A percentile compares a stretch with the other conserved stretches of the same genome.
Conservation (phyloP, 2,329 filamentous ascomycete species). For the Colletotrichum tofieldiae region DNA sequence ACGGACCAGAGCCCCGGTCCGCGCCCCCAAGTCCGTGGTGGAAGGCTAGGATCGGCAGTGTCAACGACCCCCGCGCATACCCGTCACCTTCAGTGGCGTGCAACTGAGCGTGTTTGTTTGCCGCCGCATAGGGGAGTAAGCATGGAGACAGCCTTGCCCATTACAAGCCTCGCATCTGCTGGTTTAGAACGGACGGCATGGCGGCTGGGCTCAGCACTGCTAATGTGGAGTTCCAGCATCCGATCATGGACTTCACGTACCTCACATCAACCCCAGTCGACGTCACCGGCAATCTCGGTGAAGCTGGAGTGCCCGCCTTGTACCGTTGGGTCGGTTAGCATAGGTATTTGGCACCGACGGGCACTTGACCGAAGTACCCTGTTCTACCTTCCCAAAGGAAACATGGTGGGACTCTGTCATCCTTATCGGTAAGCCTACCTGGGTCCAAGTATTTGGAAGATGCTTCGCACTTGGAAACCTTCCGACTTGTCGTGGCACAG, state of each 20-base stretch:
- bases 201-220: background rate
- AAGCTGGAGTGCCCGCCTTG: background rate
- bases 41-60: constrained; percentile 22
- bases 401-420: constrained; percentile 22
- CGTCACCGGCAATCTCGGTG: constrained; percentile 25
- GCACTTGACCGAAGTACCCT: constrained; percentile 26
- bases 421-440: constrained; percentile 28
- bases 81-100: background rate
- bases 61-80: constrained; percentile 17
- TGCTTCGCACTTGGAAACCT: constrained; percentile 6
- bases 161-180: background rate
- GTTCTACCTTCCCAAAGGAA: constrained; percentile 38
- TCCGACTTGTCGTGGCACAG: constrained; percentile 29
- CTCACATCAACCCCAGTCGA: background rate
- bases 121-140: background rate
- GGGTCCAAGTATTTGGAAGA: constrained; percentile 25
- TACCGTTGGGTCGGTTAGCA: constrained; percentile 25
- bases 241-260: background rate
- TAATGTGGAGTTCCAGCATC: background rate
- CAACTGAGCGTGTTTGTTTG: background rate
- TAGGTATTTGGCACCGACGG: constrained; percentile 30
- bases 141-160: background rate
- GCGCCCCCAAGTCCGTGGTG: background rate
- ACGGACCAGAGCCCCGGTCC: background rate
- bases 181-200: background rate